Percentiles rank a stretch among this genome's conserved stretches.
phyloP scores from a whole-genome alignment of 345 rosid species.

The Abelmoschus esculentus region DNA sequence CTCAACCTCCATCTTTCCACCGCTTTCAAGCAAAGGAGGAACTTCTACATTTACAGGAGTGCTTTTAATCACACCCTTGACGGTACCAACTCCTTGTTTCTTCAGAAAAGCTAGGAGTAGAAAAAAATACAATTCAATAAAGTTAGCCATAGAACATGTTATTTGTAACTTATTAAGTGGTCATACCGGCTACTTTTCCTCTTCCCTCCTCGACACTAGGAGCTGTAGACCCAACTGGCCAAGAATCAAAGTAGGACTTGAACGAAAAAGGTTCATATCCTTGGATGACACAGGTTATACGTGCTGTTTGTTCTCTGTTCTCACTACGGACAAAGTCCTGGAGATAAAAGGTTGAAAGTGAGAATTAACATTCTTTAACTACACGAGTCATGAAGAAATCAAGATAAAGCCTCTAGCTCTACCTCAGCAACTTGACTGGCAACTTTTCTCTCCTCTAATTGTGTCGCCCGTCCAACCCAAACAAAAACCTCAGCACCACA shows the following conservation, averaged over 20 bases:
- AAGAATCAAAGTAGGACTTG: conserved; percentile 85
- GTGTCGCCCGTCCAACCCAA: too few relatives aligned
- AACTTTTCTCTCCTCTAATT: too few relatives aligned
- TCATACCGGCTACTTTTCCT: conserved; percentile 96
- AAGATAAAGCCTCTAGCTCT: too few relatives aligned
- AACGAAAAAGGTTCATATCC: conserved; percentile 87
- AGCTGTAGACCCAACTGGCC: conserved; percentile 81
- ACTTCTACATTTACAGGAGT: conserved; percentile 77
- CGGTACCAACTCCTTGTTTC: conserved; percentile 77
- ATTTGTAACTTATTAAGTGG: conserved; percentile 13
- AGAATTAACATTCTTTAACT: conserved; percentile 12
- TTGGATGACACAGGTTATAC: conserved; percentile 72
- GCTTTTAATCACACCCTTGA: conserved; percentile 69
- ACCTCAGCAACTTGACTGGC: too few relatives aligned
- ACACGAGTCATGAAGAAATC: neutral
- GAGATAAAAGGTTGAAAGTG: conserved; percentile 19
- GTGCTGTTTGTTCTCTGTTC: conserved; percentile 77
- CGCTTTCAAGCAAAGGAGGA: conserved; percentile 91
- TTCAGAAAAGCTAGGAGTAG: conserved; percentile 64
- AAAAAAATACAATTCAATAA: conserved; percentile 20
- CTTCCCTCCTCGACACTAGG: conserved; percentile 90
- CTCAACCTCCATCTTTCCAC: conserved; percentile 91
- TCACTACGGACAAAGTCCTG: conserved; percentile 75
- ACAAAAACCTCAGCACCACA: too few relatives aligned
- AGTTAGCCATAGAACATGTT: conserved; percentile 7